Conservation (phyloP, 2,329 filamentous ascomycete genomes). For the Fusarium keratoplasticum region DNA sequence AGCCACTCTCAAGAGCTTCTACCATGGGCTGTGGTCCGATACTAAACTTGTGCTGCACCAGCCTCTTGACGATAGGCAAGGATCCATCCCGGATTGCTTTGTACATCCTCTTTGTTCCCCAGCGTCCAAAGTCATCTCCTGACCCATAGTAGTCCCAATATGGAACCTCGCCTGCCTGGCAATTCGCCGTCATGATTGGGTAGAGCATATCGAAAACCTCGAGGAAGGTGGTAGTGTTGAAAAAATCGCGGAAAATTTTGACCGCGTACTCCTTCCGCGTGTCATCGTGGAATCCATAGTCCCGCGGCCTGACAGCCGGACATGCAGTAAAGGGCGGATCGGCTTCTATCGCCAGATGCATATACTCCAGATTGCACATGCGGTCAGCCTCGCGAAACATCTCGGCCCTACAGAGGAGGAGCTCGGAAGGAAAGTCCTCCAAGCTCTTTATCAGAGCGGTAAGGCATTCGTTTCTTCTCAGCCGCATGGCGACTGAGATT, state of each 20-base stretch:
- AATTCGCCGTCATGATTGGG: background rate
- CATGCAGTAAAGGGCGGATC: background rate
- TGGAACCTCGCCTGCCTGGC: background rate
- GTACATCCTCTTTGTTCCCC: background rate
- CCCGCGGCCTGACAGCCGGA: background rate
- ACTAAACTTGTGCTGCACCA: background rate
- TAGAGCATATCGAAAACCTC: background rate
- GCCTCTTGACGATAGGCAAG: background rate
- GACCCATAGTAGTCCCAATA: background rate
- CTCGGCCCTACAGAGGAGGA: background rate
- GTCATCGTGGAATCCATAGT: background rate
- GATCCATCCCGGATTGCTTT: background rate
- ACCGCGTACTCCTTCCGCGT: background rate
- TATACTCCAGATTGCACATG: background rate
- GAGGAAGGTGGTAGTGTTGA: background rate
- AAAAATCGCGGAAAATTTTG: background rate
- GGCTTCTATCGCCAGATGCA: background rate
- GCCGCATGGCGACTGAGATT: background rate
- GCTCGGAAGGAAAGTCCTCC: background rate
- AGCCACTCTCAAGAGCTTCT: background rate
- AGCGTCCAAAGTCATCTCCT: background rate
- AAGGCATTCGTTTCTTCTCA: background rate
- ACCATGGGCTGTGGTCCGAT: background rate
- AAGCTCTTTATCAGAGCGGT: background rate
- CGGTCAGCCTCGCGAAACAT: background rate